phyloP scores from a whole-genome alignment of 768 basidiomycete species.

The Tulasnella sp. region DNA sequence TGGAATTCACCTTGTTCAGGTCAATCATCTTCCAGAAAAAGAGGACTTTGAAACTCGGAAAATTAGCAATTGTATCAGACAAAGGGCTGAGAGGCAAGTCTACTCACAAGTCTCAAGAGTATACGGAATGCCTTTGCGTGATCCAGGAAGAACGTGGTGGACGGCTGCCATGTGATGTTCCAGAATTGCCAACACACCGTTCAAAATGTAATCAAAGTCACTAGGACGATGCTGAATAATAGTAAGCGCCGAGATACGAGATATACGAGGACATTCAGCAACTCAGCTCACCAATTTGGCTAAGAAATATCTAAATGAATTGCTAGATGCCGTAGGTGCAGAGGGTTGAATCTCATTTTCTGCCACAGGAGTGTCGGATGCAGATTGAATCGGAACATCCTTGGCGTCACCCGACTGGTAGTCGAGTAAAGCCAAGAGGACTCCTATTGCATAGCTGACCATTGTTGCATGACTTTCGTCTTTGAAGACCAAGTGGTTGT shows the following conservation, averaged over 20 bases:
- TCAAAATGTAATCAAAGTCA: conserved; percentile 75
- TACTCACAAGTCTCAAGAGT: conserved; percentile 65
- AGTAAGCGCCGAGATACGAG: conserved; percentile 8
- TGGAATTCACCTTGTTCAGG: conserved; percentile 61
- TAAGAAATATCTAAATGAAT: conserved; percentile 85
- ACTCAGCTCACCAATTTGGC: conserved; percentile 59
- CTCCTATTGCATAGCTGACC: conserved; percentile 62
- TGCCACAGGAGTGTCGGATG: background rate
- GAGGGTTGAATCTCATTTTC: background rate
- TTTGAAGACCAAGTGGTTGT: conserved; percentile 77
- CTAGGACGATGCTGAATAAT: conserved; percentile 62
- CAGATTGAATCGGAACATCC: conserved; percentile 31
- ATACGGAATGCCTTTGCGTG: conserved; percentile 70
- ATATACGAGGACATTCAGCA: conserved; percentile 8
- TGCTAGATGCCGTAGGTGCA: conserved; percentile 41
- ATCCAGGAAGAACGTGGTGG: conserved; percentile 70
- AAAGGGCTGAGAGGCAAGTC: background rate
- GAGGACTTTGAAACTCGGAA: conserved; percentile 36
- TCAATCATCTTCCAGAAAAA: conserved; percentile 89
- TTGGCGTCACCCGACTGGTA: conserved; percentile 66
- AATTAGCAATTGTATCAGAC: conserved; percentile 6
- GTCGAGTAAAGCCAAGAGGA: conserved; percentile 61
- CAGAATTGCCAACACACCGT: conserved; percentile 42
- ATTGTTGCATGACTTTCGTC: conserved; percentile 65
- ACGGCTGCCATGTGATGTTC: conserved; percentile 63